Base-by-base conservation (phyloP, 495 filamentous ascomycete genomes). In the Xylaria sp. region DNA sequence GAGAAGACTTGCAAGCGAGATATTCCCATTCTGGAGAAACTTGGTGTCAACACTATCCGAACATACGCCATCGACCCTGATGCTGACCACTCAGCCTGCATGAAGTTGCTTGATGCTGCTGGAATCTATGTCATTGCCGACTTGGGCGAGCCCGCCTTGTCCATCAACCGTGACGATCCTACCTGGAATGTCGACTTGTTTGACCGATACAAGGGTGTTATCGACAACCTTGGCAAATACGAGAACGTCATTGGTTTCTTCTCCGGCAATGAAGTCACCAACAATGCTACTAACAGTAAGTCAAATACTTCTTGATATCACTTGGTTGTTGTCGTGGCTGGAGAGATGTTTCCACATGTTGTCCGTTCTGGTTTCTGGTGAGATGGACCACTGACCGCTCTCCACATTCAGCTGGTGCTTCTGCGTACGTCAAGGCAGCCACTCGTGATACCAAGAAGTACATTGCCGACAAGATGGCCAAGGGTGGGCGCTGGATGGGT, bases 111-210 rank as follows among this genome's bases (percentile, higher is more conserved):
- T 24, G 83, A 91, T 24, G 90, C 92, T 66, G 93, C 93, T 35
- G 96, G 94, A 71, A 99, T 99, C 82, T 99, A 99, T 79, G 88
- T 99, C 46, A 89, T 99, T 73, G 89, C 93, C 63, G 96, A 98
- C 82, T 85, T 99, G 67, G 92, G 92, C 35, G 87, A 93, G 75
- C 95, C 96, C 3, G 81, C 82, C 6, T 73, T 86, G 46, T 97
- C 96, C 17, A 97, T 99, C 85, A 92, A 95, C 85, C 90, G 95
- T 48, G 87, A 91, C 76, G 82, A 85, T 53, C 93, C 96, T 8
- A 62, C 76, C 19, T 98, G 96, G 96, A 88, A 92, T 67, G 87
- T 89, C 59, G 84, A 85, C 1, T 84, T 98, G 67, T 97, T 90
- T 80, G 79, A 85, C 5, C 90, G 92, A 48, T 99, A 99, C 84